Conservation (phyloP, 495 filamentous ascomycete species). For the Xylaria palmicola region DNA sequence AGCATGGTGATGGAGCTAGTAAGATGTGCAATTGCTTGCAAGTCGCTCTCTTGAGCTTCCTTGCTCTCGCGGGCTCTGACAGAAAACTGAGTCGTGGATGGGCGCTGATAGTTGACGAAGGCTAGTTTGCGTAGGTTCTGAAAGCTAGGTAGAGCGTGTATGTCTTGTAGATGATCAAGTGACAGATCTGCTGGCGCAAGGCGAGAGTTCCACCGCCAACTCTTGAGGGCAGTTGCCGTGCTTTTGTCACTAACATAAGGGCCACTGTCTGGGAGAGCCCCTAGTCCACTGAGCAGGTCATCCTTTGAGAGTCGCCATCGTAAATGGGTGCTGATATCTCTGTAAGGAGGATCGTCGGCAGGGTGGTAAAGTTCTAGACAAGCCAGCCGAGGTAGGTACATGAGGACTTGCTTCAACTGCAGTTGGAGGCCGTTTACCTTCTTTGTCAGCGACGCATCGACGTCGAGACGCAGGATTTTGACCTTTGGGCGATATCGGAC, state of each 20-base stretch:
- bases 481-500: conserved; percentile 66
- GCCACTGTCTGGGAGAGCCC: conserved; percentile 23
- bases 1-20: conserved; percentile 58
- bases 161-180: conserved; percentile 40
- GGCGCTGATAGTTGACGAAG: conserved; percentile 63
- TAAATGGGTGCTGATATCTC: conserved; percentile 42
- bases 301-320: conserved; percentile 63
- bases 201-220: conserved; percentile 80
- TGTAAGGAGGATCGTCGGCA: conserved; percentile 55
- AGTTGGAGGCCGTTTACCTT: conserved; percentile 37
- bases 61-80: conserved; percentile 20
- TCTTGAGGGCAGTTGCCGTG: conserved; percentile 47
- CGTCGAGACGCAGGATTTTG: conserved; percentile 66
- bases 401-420: conserved; percentile 42
- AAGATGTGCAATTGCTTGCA: conserved; percentile 46
- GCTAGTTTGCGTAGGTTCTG: conserved; percentile 55
- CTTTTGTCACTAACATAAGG: conserved; percentile 3
- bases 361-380: conserved; percentile 56
- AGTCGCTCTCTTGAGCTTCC: conserved; percentile 31
- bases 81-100: conserved; percentile 34
- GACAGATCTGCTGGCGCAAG: conserved; percentile 51
- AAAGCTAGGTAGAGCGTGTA: conserved; percentile 65
- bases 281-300: conserved; percentile 56
- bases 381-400: conserved; percentile 46
- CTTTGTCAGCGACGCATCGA: conserved; percentile 33